A percentile compares a stretch with the other conserved stretches of the same genome.
Evolutionary conservation across 306 rosid species (phyloP).

Genomic region (Cucumis sativus): Cucumber_9930_V3 NC_026656.2:13765501-13766000

Average conservation of each 20-base stretch:
- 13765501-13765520: no score
- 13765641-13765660: slow-evolving; percentile 52
- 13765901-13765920: slow-evolving; percentile 91
- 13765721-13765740: slow-evolving; percentile 68
- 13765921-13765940: slow-evolving; percentile 75
- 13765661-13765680: slow-evolving; percentile 22
- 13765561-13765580: neutral
- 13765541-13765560: neutral
- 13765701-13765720: slow-evolving; percentile 37
- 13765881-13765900: slow-evolving; percentile 74
- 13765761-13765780: slow-evolving; percentile 41
- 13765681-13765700: slow-evolving; percentile 52
- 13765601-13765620: neutral
- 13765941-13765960: slow-evolving; percentile 52
- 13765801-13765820: slow-evolving; percentile 60
- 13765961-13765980: slow-evolving; percentile 38
- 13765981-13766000: slow-evolving; percentile 50
- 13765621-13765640: neutral
- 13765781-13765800: slow-evolving; percentile 64
- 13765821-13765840: slow-evolving; percentile 75
- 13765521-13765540: neutral
- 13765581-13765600: neutral
- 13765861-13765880: slow-evolving; percentile 56
- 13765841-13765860: slow-evolving; percentile 76
- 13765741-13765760: slow-evolving; percentile 50